Evolutionary conservation across 2,329 filamentous ascomycete genomes (phyloP), one percentile per base, ranked within the genome.

Genomic region (Madurella mycetomatis): DNA sequence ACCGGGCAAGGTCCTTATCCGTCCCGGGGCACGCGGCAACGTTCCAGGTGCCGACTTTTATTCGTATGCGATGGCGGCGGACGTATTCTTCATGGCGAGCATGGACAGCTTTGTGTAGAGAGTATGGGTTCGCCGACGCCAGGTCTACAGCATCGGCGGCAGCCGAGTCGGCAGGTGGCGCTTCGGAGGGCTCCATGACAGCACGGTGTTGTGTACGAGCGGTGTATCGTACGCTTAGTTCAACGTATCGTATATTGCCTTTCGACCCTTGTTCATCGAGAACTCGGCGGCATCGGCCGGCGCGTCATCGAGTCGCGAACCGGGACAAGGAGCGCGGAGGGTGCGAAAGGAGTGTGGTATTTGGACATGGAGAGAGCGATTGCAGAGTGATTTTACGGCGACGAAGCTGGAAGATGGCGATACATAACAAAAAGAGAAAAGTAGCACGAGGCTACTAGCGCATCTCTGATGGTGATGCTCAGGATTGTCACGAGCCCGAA

Each of bases 31-130:
- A 85, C 1, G 87, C 85, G 4, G 91, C 94, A 15, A 96, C 90
- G 71, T 99, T 99, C 94, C 94, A 99, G 0, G 89, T 87, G 41
- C 92, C 94, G 49, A 99, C 80, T 72, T 96, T 96, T 70, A 99
- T 82, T 60, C 85, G 86, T 62, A 96, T 83, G 48, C 81, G 81
- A 67, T 85, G 85, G 42, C 85, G 82, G 39, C 85, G 82, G 25
- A 87, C 86, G 69, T 92, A 99, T 69, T 97, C 92, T 47, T 81
- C 74, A 64, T 85, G 82, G 51, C 94, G 82, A 40, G 87, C 84
- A 66, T 86, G 82, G 40, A 97, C 76, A 31, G 82, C 82, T 57
- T 75, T 76, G 44, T 82, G 81, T n/a, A 87, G 78, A 3, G 83
- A 85, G 50, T 79, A 76, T 1, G 79, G 81, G 42, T 60, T 65